A percentile compares a stretch with the other conserved stretches of the same genome.
Evolutionary conservation across 2,329 filamentous ascomycete species (phyloP).

Genomic region (Hypoxylon sp.): DNA sequence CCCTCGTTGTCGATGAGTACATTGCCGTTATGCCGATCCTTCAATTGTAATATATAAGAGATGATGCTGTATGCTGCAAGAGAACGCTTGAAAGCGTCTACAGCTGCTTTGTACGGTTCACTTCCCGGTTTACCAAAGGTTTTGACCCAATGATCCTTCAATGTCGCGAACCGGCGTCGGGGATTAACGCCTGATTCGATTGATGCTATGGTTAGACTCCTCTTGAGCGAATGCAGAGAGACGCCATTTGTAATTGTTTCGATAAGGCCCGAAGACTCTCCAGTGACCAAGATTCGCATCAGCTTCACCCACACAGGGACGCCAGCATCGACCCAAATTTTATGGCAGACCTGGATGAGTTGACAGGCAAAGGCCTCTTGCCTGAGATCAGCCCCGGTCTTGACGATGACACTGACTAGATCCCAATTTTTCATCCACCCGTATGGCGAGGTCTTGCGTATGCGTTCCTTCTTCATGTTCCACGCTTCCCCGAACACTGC

Average conservation of each 20-base stretch:
- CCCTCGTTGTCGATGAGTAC: constrained; percentile 88
- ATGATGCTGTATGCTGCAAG: constrained; percentile 89
- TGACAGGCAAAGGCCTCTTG: constrained; percentile 92
- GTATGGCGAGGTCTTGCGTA: constrained; percentile 86
- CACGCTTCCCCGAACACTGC: constrained; percentile 90
- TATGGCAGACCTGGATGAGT: constrained; percentile 84
- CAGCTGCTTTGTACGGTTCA: constrained; percentile 77
- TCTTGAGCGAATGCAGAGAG: constrained; percentile 87
- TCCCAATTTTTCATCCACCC: constrained; percentile 95
- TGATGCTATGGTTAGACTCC: constrained; percentile 81
- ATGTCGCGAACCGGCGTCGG: constrained; percentile 81
- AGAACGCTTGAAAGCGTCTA: constrained; percentile 85
- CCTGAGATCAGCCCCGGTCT: constrained; percentile 85
- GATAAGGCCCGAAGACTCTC: constrained; percentile 86
- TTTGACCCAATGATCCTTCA: constrained; percentile 86
- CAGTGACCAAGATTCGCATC: constrained; percentile 89
- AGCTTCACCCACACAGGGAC: constrained; percentile 89
- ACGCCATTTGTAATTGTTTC: constrained; percentile 92
- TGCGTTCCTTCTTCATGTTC: constrained; percentile 86
- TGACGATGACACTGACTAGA: constrained; percentile 87
- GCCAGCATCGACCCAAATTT: constrained; percentile 82
- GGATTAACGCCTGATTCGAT: constrained; percentile 82
- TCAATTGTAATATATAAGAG: constrained; percentile 86
- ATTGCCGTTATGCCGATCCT: constrained; percentile 89
- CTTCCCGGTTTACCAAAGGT: constrained; percentile 80